Evolutionary conservation across 768 basidiomycete species (phyloP).

Genomic region (Basidioascus undulatus): DNA sequence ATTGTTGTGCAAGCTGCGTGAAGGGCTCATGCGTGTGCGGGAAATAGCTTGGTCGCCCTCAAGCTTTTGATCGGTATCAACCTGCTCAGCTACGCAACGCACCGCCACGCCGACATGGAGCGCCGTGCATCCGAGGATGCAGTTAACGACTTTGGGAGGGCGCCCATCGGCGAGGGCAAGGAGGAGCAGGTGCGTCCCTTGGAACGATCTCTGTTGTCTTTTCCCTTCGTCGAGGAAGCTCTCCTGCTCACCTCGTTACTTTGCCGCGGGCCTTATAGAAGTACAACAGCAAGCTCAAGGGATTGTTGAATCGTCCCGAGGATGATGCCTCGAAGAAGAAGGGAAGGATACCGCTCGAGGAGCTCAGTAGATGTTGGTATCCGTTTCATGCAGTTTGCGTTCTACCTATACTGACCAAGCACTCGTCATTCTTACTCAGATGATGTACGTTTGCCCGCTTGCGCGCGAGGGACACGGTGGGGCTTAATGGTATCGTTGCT

Average conservation of each 20-base stretch:
- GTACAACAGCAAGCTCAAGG: constrained; percentile 62
- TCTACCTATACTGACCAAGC: no score
- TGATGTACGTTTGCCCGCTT: no score
- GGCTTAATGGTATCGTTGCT: no score
- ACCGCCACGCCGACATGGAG: constrained; percentile 33
- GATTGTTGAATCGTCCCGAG: constrained; percentile 35
- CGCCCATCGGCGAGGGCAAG: constrained; percentile 70
- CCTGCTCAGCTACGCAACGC: constrained; percentile 57
- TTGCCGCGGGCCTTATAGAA: constrained; percentile 21
- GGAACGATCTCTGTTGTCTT: neutral
- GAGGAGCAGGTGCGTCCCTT: constrained; percentile 44
- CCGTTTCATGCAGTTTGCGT: no score
- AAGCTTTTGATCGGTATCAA: constrained; percentile 85
- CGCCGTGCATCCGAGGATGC: constrained; percentile 41
- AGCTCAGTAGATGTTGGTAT: constrained; percentile 75
- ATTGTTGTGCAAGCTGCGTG: no score
- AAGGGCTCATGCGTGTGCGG: no score
- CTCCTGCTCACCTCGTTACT: neutral
- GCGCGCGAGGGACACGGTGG: no score
- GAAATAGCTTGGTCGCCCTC: constrained; percentile 24
- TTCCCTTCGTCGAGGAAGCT: neutral
- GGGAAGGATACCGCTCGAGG: constrained; percentile 51
- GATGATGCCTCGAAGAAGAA: constrained; percentile 44
- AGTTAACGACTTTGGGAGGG: constrained; percentile 68
- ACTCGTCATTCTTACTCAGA: no score